Evolutionary conservation across 495 filamentous ascomycete genomes (phyloP), one percentile per base, ranked within the genome.

Genomic region (Clohesyomyces aquaticus): DNA sequence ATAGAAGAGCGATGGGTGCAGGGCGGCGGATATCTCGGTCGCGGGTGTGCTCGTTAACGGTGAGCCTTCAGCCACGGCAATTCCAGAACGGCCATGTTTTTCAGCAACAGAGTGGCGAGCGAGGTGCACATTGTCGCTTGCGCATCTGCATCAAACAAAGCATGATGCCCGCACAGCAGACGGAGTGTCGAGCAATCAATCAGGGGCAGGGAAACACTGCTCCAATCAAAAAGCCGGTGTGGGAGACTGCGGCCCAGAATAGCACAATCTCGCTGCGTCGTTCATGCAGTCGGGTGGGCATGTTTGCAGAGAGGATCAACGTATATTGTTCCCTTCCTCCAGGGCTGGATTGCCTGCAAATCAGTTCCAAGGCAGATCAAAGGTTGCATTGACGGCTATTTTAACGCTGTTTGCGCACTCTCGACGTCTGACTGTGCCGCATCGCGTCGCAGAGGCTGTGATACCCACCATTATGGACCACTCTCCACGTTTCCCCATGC

Each of bases 271-370:
- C 52, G 28, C 43, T 23, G 56, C 56, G 19, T 52, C 2, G 3
- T 35, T 60, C 56, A 60, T 60, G 56, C 59, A 62, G 16, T 32
- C 14, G 9, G 9, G 43, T 56, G 18, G 19, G 25, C 4, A 12
- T 25, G 10, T 26, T 22, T 56, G 35, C 35, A 3, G 23, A 38
- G 21, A 52, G 49, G 23, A 48, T 10, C 18, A 51, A 26, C 18
- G 12, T 54, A 55, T 45, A 55, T 62, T 62, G 59, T 46, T 55
- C 59, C 59, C 49, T 29, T 47, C 56, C 58, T 16, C 59, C 59
- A 62, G 49, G 59, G 59, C 59, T 62, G 59, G 55, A 62, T 43
- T 55, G 59, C 55, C 11, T 32, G 23, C 18, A 16, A 27, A 38
- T 38, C 32, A 38, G 25, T 22, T 4, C 43, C 22, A 21, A 4